Conservation (phyloP, 2,329 filamentous ascomycete species). For the Coniochaeta sp. region DNA sequence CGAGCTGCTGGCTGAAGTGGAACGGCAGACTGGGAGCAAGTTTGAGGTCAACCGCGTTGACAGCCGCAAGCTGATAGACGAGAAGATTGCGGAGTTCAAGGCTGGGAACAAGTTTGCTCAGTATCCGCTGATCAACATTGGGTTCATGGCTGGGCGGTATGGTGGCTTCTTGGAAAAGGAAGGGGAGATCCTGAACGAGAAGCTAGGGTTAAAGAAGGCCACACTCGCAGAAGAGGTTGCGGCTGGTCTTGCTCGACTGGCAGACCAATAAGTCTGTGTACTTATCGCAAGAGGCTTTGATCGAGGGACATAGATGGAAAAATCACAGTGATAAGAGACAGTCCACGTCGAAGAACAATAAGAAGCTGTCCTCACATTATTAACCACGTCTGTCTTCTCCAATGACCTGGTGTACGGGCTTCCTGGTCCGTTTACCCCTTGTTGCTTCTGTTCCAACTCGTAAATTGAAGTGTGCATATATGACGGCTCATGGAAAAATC, state of each 20-base stretch:
- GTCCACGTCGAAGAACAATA: too few species aligned
- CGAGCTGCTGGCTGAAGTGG: constrained; percentile 35
- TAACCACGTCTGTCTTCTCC: too few species aligned
- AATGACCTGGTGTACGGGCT: too few species aligned
- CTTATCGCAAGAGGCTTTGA: too few species aligned
- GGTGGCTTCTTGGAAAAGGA: constrained; percentile 24
- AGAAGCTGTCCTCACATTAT: too few species aligned
- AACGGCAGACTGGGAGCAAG: constrained; percentile 39
- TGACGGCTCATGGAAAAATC: too few species aligned
- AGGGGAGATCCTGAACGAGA: constrained; percentile 22
- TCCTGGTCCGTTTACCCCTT: too few species aligned
- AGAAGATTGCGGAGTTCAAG: constrained; percentile 18
- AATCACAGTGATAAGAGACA: too few species aligned
- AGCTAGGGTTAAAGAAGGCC: constrained; percentile 17
- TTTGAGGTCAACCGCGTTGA: constrained; percentile 18
- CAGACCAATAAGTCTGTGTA: not conserved
- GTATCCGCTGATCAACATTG: constrained; percentile 21
- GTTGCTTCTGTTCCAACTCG: too few species aligned
- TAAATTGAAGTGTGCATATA: too few species aligned
- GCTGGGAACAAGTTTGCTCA: constrained; percentile 16
- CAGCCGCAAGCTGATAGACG: constrained; percentile 14
- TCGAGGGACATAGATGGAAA: too few species aligned
- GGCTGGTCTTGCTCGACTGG: constrained; percentile 5
- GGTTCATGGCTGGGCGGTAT: constrained; percentile 21
- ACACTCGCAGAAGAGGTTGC: constrained; percentile 17